A percentile compares a stretch with the other conserved stretches of the same genome.
phyloP scores from a whole-genome alignment of 768 basidiomycete species.

The Pleurotus giganteus region DNA sequence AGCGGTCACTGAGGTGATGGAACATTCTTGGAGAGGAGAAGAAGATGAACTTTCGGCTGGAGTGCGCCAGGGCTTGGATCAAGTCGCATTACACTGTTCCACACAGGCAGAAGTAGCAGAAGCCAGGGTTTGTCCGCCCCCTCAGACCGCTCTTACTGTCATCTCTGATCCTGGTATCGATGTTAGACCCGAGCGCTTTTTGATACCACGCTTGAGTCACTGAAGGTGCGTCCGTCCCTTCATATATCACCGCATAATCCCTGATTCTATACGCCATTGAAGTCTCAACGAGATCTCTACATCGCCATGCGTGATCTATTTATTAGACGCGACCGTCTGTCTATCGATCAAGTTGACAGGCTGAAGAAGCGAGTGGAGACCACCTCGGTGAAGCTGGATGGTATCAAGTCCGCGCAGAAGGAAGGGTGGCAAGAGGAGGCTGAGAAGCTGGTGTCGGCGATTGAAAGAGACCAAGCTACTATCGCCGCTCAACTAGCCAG shows the following conservation, averaged over 20 bases:
- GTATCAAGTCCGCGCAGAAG: conserved; percentile 64
- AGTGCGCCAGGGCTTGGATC: conserved; percentile 66
- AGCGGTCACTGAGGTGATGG: conserved; percentile 74
- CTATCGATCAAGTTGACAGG: conserved; percentile 84
- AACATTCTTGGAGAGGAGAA: conserved; percentile 81
- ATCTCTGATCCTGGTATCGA: too few species aligned
- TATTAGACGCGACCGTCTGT: conserved; percentile 83
- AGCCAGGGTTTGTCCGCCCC: conserved; percentile 44
- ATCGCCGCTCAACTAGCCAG: conserved; percentile 75
- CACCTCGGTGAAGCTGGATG: conserved; percentile 74
- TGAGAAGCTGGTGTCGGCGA: conserved; percentile 65
- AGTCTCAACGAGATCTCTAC: conserved; percentile 84
- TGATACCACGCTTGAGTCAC: conserved; percentile 68
- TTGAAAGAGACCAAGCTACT: conserved; percentile 84
- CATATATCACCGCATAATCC: neutral
- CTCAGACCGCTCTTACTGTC: neutral
- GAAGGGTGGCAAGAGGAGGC: conserved; percentile 87
- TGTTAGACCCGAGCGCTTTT: conserved; percentile 59
- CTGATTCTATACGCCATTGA: conserved; percentile 14
- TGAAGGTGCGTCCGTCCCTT: conserved; percentile 53
- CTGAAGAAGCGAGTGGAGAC: conserved; percentile 83
- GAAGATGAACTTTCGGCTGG: conserved; percentile 80
- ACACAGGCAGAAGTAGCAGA: conserved; percentile 75
- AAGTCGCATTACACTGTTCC: conserved; percentile 66
- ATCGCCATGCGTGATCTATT: conserved; percentile 86